A percentile compares a stretch with the other conserved stretches of the same genome.
phyloP scores from a whole-genome alignment of 352 stramenopile species.

The Pythium rishiriense region DNA sequence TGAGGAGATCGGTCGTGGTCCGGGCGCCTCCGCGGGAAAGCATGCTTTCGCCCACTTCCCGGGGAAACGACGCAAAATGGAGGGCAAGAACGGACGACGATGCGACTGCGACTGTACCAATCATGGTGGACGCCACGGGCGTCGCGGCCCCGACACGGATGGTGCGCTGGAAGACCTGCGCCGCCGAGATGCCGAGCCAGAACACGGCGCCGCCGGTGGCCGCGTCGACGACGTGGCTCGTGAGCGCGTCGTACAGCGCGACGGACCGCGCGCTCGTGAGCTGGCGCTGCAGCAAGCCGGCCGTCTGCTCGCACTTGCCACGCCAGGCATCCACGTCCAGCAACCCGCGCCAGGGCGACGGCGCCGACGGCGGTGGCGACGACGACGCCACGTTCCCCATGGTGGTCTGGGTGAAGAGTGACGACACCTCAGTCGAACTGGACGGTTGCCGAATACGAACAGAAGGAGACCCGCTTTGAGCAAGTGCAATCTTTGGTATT shows the following conservation, averaged over 20 bases:
- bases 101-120: conserved; percentile 32
- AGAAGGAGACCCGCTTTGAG: too few relatives aligned
- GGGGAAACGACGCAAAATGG: conserved; percentile 33
- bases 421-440: too few relatives aligned
- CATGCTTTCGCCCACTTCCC: conserved; percentile 21
- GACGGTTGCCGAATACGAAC: too few relatives aligned
- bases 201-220: conserved; percentile 35
- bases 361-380: conserved; percentile 9
- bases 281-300: conserved; percentile 9
- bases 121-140: conserved; percentile 21
- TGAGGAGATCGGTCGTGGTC: not conserved
- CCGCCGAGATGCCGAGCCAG: conserved; percentile 30
- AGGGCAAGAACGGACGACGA: conserved; percentile 31
- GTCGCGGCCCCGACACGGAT: conserved; percentile 29
- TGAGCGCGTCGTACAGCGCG: conserved; percentile 27
- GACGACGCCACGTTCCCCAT: conserved; percentile 16
- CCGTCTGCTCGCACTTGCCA: not conserved
- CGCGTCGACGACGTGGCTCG: conserved; percentile 29
- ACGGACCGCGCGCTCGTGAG: conserved; percentile 23
- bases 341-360: not conserved
- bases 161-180: conserved; percentile 30
- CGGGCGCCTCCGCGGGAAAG: not conserved
- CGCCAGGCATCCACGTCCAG: conserved; percentile 14
- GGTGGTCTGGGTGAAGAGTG: not conserved
- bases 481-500: too few relatives aligned